Evolutionary conservation across 108 stramenopile species (phyloP), one percentile per base, ranked within the genome.

Genomic region (Cyclotella sp.): DNA sequence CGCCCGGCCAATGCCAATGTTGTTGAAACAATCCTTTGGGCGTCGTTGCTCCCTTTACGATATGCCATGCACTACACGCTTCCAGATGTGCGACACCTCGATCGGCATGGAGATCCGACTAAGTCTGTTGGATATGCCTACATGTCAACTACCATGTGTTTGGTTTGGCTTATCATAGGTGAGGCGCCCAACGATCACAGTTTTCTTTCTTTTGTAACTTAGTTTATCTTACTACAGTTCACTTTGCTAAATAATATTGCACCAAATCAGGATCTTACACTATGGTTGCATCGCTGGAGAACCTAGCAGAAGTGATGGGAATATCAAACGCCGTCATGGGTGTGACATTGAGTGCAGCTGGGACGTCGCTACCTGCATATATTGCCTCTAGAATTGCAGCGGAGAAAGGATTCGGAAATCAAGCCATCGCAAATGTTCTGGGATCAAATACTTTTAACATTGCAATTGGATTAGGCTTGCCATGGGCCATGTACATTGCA

Each of bases 401-500:
- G 28, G 83, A 87, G 64, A 87, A 85, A 58, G 96, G 96, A n/a
- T 90, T 93, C 43, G 90, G 92, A 4, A 91, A 96, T 72, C 91
- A 91, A 82, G 96, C 96, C 42, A 91, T 97, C 7, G 87, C 90
- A 3, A 95, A 95, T 79, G 91, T 93, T 2, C 89, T 97, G 63
- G 95, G 96, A 9, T 85, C 81, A 57, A 97, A 97, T 63, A 94
- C 91, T 0, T 97, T 97, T 86, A 93, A 95, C 72, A 95, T 97
- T 39, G 74, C 89, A 72, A 79, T 95, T 42, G 96, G 91, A 21
- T 80, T 97, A 34, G 94, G 94, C 10, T 68, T 95, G 10, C 96
- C 96, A 18, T 97, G 95, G 95, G 59, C 91, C 27, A 67, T 92
- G 22, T 92, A 87, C 78, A 75, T 76, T 34, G 58, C 78, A 52